These are phyloP conservation scores for Saccharum officinarum DNA, from an alignment of 176 grass and related monocot genomes.

Conservation along the genomic window DNA sequence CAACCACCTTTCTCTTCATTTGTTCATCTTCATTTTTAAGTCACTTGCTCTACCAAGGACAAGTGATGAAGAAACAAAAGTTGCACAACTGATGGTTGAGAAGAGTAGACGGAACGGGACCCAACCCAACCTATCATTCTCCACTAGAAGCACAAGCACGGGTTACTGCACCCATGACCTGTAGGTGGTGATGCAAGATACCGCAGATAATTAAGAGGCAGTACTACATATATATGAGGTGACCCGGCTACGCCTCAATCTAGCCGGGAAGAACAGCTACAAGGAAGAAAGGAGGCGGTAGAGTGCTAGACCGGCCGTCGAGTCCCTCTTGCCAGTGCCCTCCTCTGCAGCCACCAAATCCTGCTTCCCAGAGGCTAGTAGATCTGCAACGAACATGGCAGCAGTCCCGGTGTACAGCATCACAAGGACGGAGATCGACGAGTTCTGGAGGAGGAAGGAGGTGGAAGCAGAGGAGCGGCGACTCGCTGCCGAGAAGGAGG, in stretches of 20 bases:
- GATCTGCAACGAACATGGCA: slow-evolving; percentile 26
- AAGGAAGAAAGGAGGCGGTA: neutral
- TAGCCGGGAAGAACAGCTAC: slow-evolving; percentile 12
- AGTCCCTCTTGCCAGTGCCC: neutral
- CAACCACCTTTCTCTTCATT: slow-evolving; percentile 4
- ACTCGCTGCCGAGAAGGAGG: slow-evolving; percentile 69
- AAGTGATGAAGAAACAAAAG: slow-evolving; percentile 24
- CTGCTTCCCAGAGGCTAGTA: neutral
- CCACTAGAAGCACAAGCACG: slow-evolving; percentile 22
- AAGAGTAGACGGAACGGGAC: slow-evolving; percentile 43
- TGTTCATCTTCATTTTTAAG: neutral
- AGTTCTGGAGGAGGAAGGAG: slow-evolving; percentile 78
- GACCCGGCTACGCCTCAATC: slow-evolving; percentile 1
- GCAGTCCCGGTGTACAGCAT: slow-evolving; percentile 51
- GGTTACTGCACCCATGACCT: neutral
- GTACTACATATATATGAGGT: slow-evolving; percentile 24
- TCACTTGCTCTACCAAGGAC: slow-evolving; percentile 15
- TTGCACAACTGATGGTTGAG: slow-evolving; percentile 35
- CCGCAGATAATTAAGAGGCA: neutral
- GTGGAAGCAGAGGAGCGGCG: slow-evolving; percentile 64
- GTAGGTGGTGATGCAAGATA: slow-evolving; percentile 24
- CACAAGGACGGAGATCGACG: slow-evolving; percentile 67
- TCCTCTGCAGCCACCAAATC: neutral
- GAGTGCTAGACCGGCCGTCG: neutral
- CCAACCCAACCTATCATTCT: slow-evolving; percentile 30